Percentiles rank a stretch among this genome's conserved stretches.
Evolutionary conservation across 345 rosid genomes (phyloP).

Genomic region (Syzygium jambos): DNA sequence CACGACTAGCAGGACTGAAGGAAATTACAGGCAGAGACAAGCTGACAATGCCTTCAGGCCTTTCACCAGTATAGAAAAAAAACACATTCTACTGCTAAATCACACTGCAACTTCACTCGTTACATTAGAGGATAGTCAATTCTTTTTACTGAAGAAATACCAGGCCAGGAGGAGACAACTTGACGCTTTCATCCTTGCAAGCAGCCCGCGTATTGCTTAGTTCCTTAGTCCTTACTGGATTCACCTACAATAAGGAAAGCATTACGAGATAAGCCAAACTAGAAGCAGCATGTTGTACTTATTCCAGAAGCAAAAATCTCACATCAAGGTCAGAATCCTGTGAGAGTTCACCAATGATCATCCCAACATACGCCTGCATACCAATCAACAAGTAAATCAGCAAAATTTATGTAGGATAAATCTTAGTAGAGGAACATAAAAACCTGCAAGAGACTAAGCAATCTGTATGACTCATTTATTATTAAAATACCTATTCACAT

Average conservation of each 20-base stretch:
- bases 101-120: background rate
- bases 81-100: background rate
- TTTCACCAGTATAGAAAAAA: background rate
- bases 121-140: background rate
- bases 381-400: background rate
- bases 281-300: background rate
- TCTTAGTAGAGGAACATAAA: background rate
- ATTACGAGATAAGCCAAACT: background rate
- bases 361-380: constrained; percentile 88
- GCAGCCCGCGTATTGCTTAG: constrained; percentile 79
- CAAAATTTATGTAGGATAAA: background rate
- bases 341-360: constrained; percentile 96
- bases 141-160: constrained; percentile 30
- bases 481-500: background rate
- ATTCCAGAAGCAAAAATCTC: constrained; percentile 4
- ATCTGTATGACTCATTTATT: background rate
- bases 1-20: background rate
- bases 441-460: background rate
- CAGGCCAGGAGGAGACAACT: constrained; percentile 81
- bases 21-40: background rate
- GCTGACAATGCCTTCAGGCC: background rate
- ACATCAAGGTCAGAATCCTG: constrained; percentile 95
- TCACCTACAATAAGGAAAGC: constrained; percentile 37
- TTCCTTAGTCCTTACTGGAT: constrained; percentile 84
- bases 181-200: constrained; percentile 79